Base-by-base conservation (phyloP, 2,329 filamentous ascomycete species). In the Fusarium buharicum region DNA sequence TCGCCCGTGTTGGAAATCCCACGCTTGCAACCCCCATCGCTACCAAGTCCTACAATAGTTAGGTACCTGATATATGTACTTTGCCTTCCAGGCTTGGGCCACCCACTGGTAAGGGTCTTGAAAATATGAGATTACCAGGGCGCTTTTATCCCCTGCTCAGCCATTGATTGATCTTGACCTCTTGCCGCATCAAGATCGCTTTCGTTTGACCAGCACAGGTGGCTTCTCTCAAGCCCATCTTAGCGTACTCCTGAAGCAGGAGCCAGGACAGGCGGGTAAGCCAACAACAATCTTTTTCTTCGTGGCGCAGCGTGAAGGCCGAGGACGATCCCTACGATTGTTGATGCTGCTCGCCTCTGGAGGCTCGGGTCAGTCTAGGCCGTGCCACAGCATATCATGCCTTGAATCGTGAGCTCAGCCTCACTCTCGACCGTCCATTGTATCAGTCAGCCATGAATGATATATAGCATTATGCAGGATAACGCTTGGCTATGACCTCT, bases 71-170 rank as follows among this genome's bases (percentile, higher is more conserved):
- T n/a, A 4, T 5, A 24, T 24, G 27, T 28, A 50, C 38, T 52
- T 36, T 44, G 24, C 31, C 43, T 55, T 31, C 22, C 49, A 33
- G 46, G 34, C 49, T 53, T 48, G 56, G 34, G 40, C 48, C 49
- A 41, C 60, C 43, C 33, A 40, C 38, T 52, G 44, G 18, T 43
- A 36, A 51, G 44, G 56, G 49, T 46, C 54, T 55, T 34, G 28
- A 31, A 43, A 39, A 59, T 43, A 65, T 61, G 61, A 63, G 48
- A 59, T 65, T 46, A 37, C 44, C 50, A 64, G 49, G 62, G 49
- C 59, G 39, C 12, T 40, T 36, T 17, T 17, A 22, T 55, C 49
- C 52, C 55, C 50, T 48, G 48, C 44, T 44, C 41, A 22, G 22
- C 44, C 47, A 50, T 50, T 47, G 36, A 62, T 59, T 44, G 49